Base-by-base conservation (phyloP, 2,329 filamentous ascomycete species). In the Metarhizium rileyi region DNA sequence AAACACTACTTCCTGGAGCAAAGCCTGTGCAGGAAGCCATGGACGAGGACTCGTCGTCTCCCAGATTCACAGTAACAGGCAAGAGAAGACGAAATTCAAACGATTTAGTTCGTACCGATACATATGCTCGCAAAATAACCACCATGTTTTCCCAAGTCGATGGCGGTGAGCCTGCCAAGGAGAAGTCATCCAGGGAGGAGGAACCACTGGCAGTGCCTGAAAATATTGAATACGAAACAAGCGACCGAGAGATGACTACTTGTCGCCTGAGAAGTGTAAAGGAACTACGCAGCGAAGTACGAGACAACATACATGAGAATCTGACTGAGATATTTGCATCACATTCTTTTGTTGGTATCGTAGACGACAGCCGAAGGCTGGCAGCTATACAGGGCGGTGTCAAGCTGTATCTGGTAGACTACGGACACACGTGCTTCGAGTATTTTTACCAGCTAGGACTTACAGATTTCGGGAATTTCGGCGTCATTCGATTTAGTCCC, bases 371-470 rank as follows among this genome's bases (percentile, higher is more conserved):
- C 38, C 84, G 89, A 46, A 86, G 93, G 10, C 80, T 98, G 12
- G 90, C 84, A n/a, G 90, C 93, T 16, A 86, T 98, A 35, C 93
- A 98, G 68, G 84, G 87, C 33, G 93, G 91, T 14, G 86, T 97
- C 8, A 95, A 90, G 63, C 77, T 98, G 7, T 96, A 87, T 65
- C 78, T 98, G 22, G 76, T 98, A 47, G 93, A 98, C 66, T 98
- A 98, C 61, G 93, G 90, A 10, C 83, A 91, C 63, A 72, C 87
- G 1, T 87, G 82, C 64, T 86, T 83, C 53, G 91, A 97, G 59
- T 94, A 91, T 65, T 94, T 97, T 65, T 98, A 98, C 69, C 93
- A 98, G 68, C 71, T 97, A 20, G 91, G 90, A 0, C 77, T 98
- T 33, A 95, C 90, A 0, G 90, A 98, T 62, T 98, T 98, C 67